phyloP scores from a whole-genome alignment of 2,329 filamentous ascomycete species.

The Alternaria longipes region DNA sequence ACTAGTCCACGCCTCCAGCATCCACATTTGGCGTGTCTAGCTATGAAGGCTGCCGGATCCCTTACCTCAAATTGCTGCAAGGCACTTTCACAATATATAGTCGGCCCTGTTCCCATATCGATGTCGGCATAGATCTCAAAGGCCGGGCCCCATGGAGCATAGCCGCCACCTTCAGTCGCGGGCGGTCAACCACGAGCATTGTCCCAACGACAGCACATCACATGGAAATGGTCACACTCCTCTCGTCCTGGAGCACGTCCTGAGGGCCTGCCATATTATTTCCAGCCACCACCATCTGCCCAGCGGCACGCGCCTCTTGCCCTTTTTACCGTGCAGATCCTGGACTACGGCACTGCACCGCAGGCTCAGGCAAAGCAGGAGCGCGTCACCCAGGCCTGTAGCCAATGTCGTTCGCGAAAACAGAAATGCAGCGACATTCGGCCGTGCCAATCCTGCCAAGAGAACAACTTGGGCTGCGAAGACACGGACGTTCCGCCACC shows the following conservation, averaged over 20 bases:
- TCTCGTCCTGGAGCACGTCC: conserved; percentile 40
- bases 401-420: conserved; percentile 53
- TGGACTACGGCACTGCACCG: conserved; percentile 37
- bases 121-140: conserved; percentile 41
- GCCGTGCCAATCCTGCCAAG: conserved; percentile 72
- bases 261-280: conserved; percentile 44
- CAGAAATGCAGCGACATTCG: conserved; percentile 54
- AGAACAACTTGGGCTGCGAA: conserved; percentile 83
- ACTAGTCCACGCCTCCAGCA: no score
- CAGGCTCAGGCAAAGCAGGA: conserved; percentile 49
- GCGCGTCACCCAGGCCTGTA: conserved; percentile 71
- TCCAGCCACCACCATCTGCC: conserved; percentile 37
- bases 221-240: conserved; percentile 45
- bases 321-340: conserved; percentile 33
- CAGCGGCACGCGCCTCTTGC: conserved; percentile 46
- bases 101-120: no score
- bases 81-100: no score
- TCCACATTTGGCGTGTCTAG: no score
- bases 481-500: conserved; percentile 92
- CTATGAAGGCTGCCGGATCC: no score
- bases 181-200: conserved; percentile 46
- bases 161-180: conserved; percentile 44
- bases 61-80: no score
- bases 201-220: conserved; percentile 41
- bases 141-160: conserved; percentile 47